Percentiles rank a stretch among this genome's conserved stretches.
Conservation (phyloP, 495 filamentous ascomycete genomes). For the Aspergillus heteromorphus region DNA sequence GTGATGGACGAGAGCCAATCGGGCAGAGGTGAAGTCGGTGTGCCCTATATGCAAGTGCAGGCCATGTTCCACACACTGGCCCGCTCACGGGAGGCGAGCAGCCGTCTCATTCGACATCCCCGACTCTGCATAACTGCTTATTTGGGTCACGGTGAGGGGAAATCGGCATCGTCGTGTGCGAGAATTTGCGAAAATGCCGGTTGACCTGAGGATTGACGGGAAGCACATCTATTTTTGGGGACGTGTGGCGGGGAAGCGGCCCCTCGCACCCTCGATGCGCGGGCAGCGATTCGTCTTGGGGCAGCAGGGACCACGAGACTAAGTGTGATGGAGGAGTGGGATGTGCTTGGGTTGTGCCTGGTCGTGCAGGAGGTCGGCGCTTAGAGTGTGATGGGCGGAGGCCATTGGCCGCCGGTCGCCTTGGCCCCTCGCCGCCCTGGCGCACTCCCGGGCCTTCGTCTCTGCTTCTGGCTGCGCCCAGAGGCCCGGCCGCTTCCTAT, state of each 20-base stretch:
- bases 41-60: background rate
- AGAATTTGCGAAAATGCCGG: background rate
- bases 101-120: background rate
- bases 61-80: background rate
- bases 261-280: background rate
- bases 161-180: background rate
- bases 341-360: background rate
- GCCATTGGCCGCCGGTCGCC: background rate
- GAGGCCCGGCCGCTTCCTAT: slow-evolving; percentile 19
- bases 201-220: background rate
- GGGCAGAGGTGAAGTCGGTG: background rate
- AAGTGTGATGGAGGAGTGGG: background rate
- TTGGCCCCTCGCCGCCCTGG: slow-evolving; percentile 4
- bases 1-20: background rate
- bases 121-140: background rate
- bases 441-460: background rate
- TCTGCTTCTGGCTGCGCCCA: too few species aligned
- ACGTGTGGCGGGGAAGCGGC: background rate
- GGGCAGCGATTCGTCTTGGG: background rate
- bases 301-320: background rate
- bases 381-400: background rate
- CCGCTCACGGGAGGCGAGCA: background rate
- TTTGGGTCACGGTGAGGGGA: background rate
- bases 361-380: background rate
- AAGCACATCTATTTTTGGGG: background rate